phyloP scores from a whole-genome alignment of 1,284 basidiomycete genomes.

The Hypsizygus ulmarius region DNA sequence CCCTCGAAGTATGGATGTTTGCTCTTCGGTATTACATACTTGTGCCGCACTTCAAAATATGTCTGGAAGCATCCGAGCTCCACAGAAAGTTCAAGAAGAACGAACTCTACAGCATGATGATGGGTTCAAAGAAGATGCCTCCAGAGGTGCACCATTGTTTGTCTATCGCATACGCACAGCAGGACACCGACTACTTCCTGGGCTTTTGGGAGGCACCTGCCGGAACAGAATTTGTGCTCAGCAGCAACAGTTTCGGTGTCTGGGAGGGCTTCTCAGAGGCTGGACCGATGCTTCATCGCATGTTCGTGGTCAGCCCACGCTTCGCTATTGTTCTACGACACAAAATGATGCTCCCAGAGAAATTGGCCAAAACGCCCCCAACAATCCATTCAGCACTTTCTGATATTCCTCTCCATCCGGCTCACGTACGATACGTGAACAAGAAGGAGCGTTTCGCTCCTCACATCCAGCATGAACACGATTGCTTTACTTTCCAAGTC shows the following conservation, averaged over 20 bases:
- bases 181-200: slow-evolving; percentile 10
- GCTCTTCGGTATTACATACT: too few species aligned
- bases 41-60: too few species aligned
- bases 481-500: slow-evolving; percentile 21
- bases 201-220: slow-evolving; percentile 24
- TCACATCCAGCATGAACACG: slow-evolving; percentile 18
- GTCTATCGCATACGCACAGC: slow-evolving; percentile 14
- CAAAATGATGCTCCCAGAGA: neutral
- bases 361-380: neutral
- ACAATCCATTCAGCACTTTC: slow-evolving; percentile 5
- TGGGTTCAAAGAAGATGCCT: too few species aligned
- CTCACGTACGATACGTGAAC: neutral
- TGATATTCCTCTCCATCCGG: neutral
- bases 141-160: too few species aligned
- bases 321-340: slow-evolving; percentile 26
- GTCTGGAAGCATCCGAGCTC: too few species aligned
- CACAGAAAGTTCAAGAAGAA: too few species aligned
- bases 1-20: too few species aligned
- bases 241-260: slow-evolving; percentile 26
- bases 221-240: slow-evolving; percentile 26
- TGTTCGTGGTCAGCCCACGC: slow-evolving; percentile 28
- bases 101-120: too few species aligned
- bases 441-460: slow-evolving; percentile 9
- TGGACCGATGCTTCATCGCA: slow-evolving; percentile 20
- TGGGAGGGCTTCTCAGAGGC: slow-evolving; percentile 24